Evolutionary conservation across 208 protist species (phyloP), one percentile per base, ranked within the genome.

Genomic region (Leishmania martiniquensis): DNA sequence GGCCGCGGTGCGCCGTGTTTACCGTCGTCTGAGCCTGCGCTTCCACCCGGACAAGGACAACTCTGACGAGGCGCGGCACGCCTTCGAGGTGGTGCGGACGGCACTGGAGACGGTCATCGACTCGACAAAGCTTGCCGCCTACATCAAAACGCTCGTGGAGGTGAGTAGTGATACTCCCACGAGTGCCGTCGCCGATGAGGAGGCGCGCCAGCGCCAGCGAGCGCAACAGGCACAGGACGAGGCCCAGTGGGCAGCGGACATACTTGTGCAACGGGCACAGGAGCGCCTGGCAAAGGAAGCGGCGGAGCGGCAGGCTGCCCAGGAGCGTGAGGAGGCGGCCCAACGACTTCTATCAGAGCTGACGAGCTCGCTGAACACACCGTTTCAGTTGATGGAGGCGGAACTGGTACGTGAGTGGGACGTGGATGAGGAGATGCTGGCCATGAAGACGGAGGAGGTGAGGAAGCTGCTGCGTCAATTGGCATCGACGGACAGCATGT

Each of bases 11-110:
- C 80, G 76, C 5, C 86, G 86, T 34, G 37, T 63, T n/a, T 95
- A 94, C 82, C 91, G 93, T 32, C 91, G 91, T 25, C 85, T 90
- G 51, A 91, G 88, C 15, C 81, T 97, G 15, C 77, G 89, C 39
- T 97, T 97, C 72, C 93, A 97, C 76, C 93, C 93, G 15, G 93
- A 97, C 82, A 97, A 97, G 83, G 93, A 97, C 75, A 68, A 81
- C 70, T 91, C 87, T 12, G 82, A 80, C 12, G 89, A 39, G n/a
- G 93, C 93, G 13, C 82, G 88, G 1, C 72, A 72, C 32, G 93
- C 90, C 32, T 97, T 97, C 77, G 88, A 90, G 62, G 71, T 81
- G 29, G 83, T 97, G 10, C 88, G 87, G 68, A 70, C 80, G 12
- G 93, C 91, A 2, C 69, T 89, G 1, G 89, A 97, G 51, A 95